phyloP scores from a whole-genome alignment of 1,284 basidiomycete species.

The Boletus putidus region DNA sequence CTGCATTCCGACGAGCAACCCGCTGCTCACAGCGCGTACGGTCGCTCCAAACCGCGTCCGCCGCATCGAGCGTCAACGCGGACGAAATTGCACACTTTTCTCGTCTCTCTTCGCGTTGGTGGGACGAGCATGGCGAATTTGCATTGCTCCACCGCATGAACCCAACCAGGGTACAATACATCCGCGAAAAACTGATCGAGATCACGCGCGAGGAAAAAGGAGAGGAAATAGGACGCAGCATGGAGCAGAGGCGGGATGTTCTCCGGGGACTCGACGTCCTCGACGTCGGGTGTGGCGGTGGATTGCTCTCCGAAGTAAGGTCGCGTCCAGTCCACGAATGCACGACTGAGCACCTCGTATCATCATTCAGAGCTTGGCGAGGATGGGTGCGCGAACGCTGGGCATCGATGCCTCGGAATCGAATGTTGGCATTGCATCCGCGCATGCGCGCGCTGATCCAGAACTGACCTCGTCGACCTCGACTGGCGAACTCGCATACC shows the following conservation, averaged over 20 bases:
- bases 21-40: constrained; percentile 13
- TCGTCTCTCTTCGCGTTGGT: constrained; percentile 90
- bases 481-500: constrained; percentile 53
- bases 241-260: constrained; percentile 41
- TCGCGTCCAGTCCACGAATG: constrained; percentile 1
- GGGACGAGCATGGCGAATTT: constrained; percentile 95
- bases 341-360: neutral
- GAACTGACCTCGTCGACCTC: constrained; percentile 40
- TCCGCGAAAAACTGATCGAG: constrained; percentile 77
- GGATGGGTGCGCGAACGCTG: constrained; percentile 82
- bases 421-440: constrained; percentile 84
- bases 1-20: constrained; percentile 23
- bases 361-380: constrained; percentile 68
- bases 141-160: constrained; percentile 94
- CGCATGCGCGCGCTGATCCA: constrained; percentile 83
- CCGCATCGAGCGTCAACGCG: constrained; percentile 56
- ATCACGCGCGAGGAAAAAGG: constrained; percentile 54
- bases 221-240: constrained; percentile 35
- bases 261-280: constrained; percentile 68
- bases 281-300: constrained; percentile 95
- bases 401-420: constrained; percentile 89
- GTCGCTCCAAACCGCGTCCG: constrained; percentile 29
- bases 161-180: constrained; percentile 82
- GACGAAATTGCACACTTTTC: constrained; percentile 94
- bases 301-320: constrained; percentile 84